Percentiles rank a stretch among this genome's conserved stretches.
Evolutionary conservation across 306 rosid species (phyloP).

Genomic region (Cicer arietinum): DNA sequence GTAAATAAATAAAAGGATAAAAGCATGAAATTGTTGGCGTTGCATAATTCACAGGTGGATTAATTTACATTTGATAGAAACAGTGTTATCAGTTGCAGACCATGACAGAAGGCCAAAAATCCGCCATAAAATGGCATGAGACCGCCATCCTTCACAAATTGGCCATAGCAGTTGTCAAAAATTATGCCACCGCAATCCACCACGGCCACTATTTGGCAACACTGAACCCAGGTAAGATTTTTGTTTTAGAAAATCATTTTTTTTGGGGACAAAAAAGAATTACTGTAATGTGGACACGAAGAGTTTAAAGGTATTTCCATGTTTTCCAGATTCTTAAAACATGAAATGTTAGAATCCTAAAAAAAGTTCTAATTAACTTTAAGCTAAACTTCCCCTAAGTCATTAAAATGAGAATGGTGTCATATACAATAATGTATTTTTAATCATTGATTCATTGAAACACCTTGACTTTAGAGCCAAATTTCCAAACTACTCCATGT

Average conservation of each 20-base stretch:
- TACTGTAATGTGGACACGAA: not conserved
- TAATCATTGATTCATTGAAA: slow-evolving; percentile 14
- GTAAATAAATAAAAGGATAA: not conserved
- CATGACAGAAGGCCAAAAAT: not conserved
- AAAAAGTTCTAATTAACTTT: not conserved
- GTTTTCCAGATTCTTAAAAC: slow-evolving; percentile 14
- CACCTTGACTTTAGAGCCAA: slow-evolving; percentile 28
- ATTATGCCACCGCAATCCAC: not conserved
- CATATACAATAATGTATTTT: not conserved
- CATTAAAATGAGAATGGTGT: slow-evolving; percentile 8
- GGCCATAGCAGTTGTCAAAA: not conserved
- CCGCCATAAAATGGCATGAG: not conserved
- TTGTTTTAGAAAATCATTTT: not conserved
- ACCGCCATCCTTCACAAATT: not conserved
- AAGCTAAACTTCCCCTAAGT: not conserved
- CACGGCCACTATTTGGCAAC: not conserved
- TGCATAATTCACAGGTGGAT: not conserved
- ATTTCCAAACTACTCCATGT: slow-evolving; percentile 14
- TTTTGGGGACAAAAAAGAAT: not conserved
- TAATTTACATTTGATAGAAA: not conserved
- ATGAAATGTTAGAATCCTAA: slow-evolving; percentile 14
- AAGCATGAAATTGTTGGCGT: not conserved
- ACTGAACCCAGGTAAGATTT: not conserved
- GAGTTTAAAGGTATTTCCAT: slow-evolving; percentile 24
- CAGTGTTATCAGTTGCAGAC: not conserved